Percentiles rank a stretch among this genome's conserved stretches.
These are phyloP conservation scores for Thalassiosira livingstoniorum DNA, from an alignment of 352 stramenopile species.

Conservation along the genomic window DNA sequence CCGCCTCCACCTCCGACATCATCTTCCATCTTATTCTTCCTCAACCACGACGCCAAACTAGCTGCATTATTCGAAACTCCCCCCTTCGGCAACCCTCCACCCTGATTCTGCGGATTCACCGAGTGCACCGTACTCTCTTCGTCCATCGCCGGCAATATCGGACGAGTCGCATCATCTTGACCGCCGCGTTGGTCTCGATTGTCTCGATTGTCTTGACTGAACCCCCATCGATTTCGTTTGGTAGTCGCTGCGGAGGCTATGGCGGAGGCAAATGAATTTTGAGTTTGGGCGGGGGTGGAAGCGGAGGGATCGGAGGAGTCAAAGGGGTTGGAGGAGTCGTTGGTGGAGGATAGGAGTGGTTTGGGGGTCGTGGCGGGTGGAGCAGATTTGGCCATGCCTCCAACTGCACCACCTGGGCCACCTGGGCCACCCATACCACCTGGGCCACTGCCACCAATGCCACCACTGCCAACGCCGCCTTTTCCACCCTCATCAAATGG, in stretches of 20 bases:
- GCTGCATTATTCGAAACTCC: constrained; percentile 32
- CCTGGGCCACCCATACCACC: not conserved
- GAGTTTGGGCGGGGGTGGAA: not conserved
- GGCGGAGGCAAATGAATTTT: not conserved
- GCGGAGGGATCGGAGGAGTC: not conserved
- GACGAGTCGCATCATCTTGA: constrained; percentile 16
- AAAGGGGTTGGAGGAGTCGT: constrained; percentile 22
- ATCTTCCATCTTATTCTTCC: constrained; percentile 53
- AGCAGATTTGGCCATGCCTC: not conserved
- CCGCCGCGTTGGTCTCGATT: not conserved
- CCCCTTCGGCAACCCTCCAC: not conserved
- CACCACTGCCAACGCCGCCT: constrained; percentile 1
- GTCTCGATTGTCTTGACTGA: not conserved
- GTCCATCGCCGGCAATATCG: constrained; percentile 31
- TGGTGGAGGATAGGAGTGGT: not conserved
- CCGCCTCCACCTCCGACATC: constrained; percentile 20
- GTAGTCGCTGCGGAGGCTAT: not conserved
- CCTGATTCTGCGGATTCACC: not conserved
- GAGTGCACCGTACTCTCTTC: constrained; percentile 12
- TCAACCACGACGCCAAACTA: constrained; percentile 48
- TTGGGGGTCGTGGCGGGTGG: not conserved
- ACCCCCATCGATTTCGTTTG: constrained; percentile 1
- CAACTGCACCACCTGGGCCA: not conserved
- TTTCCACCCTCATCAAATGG: constrained; percentile 30
- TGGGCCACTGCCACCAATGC: not conserved